These are phyloP conservation scores for Ziziphus jujuba DNA, from an alignment of 306 rosid genomes.

Conservation along the genomic window DNA sequence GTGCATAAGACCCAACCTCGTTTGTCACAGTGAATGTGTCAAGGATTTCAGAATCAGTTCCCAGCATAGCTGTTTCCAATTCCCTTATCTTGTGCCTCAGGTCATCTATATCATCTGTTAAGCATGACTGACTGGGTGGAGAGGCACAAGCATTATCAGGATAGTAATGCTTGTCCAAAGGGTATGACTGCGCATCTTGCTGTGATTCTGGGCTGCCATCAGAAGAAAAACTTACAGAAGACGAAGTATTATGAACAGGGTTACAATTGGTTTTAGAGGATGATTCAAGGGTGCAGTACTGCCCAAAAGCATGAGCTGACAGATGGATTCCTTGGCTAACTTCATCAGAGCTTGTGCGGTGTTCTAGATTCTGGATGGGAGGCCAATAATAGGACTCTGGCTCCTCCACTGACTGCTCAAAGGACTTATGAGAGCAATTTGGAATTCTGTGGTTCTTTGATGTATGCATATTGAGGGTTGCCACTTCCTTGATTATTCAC, in stretches of 20 bases:
- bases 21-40: constrained; percentile 30
- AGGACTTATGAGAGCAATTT: constrained; percentile 41
- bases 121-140: constrained; percentile 51
- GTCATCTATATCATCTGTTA: constrained; percentile 51
- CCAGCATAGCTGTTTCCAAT: constrained; percentile 77
- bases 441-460: constrained; percentile 45
- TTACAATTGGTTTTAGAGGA: constrained; percentile 50
- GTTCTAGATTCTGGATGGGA: constrained; percentile 31
- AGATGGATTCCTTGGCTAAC: constrained; percentile 44
- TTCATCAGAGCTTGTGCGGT: constrained; percentile 45
- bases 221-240: constrained; percentile 54
- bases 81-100: constrained; percentile 79
- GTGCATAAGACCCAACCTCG: constrained; percentile 28
- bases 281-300: constrained; percentile 56
- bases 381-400: constrained; percentile 42
- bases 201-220: constrained; percentile 59
- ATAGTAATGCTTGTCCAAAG: constrained; percentile 29
- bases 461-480: constrained; percentile 40
- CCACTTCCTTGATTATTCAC: constrained; percentile 17
- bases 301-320: constrained; percentile 38
- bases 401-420: constrained; percentile 44
- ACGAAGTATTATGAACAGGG: constrained; percentile 63
- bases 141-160: constrained; percentile 50
- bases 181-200: constrained; percentile 42
- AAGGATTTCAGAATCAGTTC: constrained; percentile 54